phyloP scores from a whole-genome alignment of 345 rosid species.

The Theobroma cacao region DNA sequence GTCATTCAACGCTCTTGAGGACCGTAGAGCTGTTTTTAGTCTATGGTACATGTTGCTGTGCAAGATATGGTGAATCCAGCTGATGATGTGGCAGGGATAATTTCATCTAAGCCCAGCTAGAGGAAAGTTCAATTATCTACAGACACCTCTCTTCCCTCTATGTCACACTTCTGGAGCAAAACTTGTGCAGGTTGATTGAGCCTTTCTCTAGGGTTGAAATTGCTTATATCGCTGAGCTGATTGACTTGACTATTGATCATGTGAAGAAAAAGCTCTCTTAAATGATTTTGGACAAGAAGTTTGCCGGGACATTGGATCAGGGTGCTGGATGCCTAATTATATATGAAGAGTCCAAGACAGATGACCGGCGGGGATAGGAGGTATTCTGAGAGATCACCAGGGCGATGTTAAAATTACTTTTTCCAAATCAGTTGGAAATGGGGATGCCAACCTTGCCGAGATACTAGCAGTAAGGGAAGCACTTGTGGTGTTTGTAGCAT shows the following conservation, averaged over 20 bases:
- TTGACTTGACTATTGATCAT: constrained; percentile 45
- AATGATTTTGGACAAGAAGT: constrained; percentile 70
- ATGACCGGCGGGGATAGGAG: no score
- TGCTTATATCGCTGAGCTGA: constrained; percentile 54
- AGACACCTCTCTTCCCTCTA: constrained; percentile 64
- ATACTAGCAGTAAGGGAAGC: no score
- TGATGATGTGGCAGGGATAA: constrained; percentile 66
- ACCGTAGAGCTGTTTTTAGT: constrained; percentile 62
- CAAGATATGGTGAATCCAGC: constrained; percentile 79
- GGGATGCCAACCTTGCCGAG: no score
- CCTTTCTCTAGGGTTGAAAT: constrained; percentile 77
- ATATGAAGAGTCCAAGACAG: constrained; percentile 57
- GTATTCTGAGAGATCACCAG: no score
- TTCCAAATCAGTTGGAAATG: no score
- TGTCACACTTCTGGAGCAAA: constrained; percentile 67
- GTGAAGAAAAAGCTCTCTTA: constrained; percentile 72
- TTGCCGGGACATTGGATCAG: constrained; percentile 71
- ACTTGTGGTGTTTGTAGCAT: no score
- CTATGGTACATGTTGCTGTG: constrained; percentile 65
- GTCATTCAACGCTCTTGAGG: constrained; percentile 65
- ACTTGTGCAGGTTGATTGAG: constrained; percentile 64
- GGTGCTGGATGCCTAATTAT: constrained; percentile 76
- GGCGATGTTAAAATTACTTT: no score
- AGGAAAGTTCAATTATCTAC: constrained; percentile 70
- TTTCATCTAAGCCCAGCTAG: constrained; percentile 66